Evolutionary conservation across 2,329 filamentous ascomycete genomes (phyloP).

Genomic region (Plenodomus biglobosus): DNA sequence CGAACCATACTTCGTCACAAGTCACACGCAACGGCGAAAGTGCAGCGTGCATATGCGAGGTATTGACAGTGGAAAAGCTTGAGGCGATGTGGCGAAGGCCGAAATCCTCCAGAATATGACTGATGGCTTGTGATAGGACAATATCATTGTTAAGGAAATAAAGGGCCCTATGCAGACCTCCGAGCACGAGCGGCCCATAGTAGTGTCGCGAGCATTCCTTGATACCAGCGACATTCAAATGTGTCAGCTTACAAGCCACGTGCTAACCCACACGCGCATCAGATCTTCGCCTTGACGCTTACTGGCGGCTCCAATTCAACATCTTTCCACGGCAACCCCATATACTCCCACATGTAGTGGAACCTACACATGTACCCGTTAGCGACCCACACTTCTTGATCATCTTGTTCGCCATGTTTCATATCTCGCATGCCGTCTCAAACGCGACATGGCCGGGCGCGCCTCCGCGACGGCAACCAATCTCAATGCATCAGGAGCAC

Average conservation of each 20-base stretch:
- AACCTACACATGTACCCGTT: conserved; percentile 51
- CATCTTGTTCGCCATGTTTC: conserved; percentile 14
- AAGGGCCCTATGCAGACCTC: background rate
- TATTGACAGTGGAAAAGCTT: background rate
- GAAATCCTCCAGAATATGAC: no score
- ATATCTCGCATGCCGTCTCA: conserved; percentile 14
- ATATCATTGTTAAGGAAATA: no score
- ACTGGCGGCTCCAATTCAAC: conserved; percentile 49
- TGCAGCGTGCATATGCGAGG: conserved; percentile 16
- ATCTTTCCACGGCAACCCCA: conserved; percentile 63
- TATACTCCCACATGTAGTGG: conserved; percentile 67
- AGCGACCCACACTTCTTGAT: conserved; percentile 9
- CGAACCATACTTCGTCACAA: conserved; percentile 11
- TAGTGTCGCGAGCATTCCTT: no score
- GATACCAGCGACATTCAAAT: no score
- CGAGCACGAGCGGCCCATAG: background rate
- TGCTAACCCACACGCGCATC: conserved; percentile 2
- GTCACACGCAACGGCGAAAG: conserved; percentile 17
- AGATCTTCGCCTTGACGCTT: conserved; percentile 35
- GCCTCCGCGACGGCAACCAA: conserved; percentile 11
- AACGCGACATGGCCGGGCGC: conserved; percentile 2
- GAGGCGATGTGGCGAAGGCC: no score
- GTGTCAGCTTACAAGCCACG: background rate
- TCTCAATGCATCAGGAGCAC: conserved; percentile 1
- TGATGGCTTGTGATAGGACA: no score